Evolutionary conservation across 768 basidiomycete species (phyloP).

Genomic region (Sporobolomyces roseus): DNA sequence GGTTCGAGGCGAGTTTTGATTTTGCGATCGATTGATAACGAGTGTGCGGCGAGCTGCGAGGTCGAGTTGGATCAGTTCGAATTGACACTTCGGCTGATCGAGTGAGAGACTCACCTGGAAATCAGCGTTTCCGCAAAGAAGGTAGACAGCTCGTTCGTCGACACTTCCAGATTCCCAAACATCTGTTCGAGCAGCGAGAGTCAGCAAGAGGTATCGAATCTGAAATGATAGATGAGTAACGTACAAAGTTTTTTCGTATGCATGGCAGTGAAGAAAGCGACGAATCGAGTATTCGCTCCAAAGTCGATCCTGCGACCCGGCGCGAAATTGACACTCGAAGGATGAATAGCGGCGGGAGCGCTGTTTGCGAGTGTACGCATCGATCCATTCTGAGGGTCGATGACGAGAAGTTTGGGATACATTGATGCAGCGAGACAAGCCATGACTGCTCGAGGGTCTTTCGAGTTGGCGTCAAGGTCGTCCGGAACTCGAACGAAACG

Average conservation of each 20-base stretch:
- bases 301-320: slow-evolving; percentile 61
- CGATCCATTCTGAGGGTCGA: slow-evolving; percentile 62
- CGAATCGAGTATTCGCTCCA: slow-evolving; percentile 58
- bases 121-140: slow-evolving; percentile 86
- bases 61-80: neutral
- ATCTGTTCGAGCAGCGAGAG: slow-evolving; percentile 23
- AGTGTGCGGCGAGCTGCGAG: slow-evolving; percentile 64
- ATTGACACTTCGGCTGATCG: neutral
- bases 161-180: slow-evolving; percentile 86
- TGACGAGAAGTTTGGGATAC: slow-evolving; percentile 79
- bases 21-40: slow-evolving; percentile 78
- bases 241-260: slow-evolving; percentile 88
- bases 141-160: slow-evolving; percentile 71
- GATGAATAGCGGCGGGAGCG: slow-evolving; percentile 74
- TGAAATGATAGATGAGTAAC: neutral
- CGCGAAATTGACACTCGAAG: slow-evolving; percentile 84
- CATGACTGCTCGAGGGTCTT: slow-evolving; percentile 64
- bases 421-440: slow-evolving; percentile 80
- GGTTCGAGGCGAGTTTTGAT: slow-evolving; percentile 67
- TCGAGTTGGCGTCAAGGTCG: slow-evolving; percentile 65
- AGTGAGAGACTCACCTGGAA: slow-evolving; percentile 55
- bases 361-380: slow-evolving; percentile 79
- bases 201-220: neutral
- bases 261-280: slow-evolving; percentile 54
- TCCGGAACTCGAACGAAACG: slow-evolving; percentile 72